These are phyloP conservation scores for Tuber melanosporum DNA, from an alignment of 495 filamentous ascomycete species.

Conservation along the genomic window DNA sequence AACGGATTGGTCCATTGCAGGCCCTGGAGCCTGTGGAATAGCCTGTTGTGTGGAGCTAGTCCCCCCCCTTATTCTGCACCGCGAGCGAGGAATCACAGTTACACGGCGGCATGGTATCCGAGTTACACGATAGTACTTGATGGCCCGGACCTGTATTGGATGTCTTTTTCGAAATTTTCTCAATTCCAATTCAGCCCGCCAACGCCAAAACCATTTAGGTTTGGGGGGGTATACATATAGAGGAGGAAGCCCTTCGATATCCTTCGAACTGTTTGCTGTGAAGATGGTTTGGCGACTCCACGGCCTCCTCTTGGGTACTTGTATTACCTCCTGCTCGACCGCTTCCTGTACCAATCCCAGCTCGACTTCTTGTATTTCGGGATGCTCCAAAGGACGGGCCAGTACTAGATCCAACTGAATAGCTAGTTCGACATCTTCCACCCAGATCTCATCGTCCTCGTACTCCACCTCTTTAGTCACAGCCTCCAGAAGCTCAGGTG, in stretches of 20 bases:
- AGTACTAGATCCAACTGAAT: not conserved
- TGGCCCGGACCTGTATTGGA: not conserved
- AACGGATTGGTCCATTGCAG: not conserved
- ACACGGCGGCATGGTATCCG: not conserved
- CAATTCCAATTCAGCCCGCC: not conserved
- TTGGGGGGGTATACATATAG: not conserved
- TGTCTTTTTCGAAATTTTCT: no score
- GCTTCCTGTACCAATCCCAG: not conserved
- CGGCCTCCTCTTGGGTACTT: not conserved
- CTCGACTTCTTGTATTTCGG: no score
- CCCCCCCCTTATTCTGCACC: not conserved
- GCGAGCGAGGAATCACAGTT: not conserved
- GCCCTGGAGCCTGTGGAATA: not conserved
- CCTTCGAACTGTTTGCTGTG: not conserved
- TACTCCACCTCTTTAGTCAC: not conserved
- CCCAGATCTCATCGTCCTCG: not conserved
- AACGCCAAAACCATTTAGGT: not conserved
- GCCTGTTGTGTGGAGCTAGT: not conserved
- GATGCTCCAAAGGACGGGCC: not conserved
- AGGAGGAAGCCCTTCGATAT: not conserved
- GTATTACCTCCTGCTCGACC: not conserved
- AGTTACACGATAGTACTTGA: not conserved
- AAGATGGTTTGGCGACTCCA: not conserved
- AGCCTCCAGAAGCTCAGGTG: no score
- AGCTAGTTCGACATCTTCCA: not conserved